Conservation (phyloP, 2,329 filamentous ascomycete species). For the Diplodia sapinea region DNA sequence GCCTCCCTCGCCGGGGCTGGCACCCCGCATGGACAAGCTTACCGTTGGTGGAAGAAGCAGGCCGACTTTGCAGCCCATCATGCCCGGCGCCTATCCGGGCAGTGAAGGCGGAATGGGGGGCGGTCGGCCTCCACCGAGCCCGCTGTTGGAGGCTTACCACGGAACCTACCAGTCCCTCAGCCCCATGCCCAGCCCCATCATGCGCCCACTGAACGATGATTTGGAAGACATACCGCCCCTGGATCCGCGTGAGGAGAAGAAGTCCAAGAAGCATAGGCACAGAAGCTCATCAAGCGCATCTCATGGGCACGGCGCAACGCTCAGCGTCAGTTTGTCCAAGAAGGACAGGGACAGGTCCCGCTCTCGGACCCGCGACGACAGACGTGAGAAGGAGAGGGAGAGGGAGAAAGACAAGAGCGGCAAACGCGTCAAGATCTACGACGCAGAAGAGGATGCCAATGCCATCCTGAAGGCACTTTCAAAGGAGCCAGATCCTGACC, state of each 20-base stretch:
- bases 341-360: constrained; percentile 41
- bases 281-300: constrained; percentile 37
- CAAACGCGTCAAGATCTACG: constrained; percentile 77
- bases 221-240: constrained; percentile 54
- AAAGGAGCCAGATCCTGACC: constrained; percentile 67
- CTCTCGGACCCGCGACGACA: constrained; percentile 34
- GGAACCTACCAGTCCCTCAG: constrained; percentile 95
- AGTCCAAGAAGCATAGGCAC: constrained; percentile 29
- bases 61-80: constrained; percentile 48
- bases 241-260: constrained; percentile 38
- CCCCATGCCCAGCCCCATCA: constrained; percentile 84
- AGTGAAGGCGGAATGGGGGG: constrained; percentile 35
- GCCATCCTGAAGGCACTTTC: constrained; percentile 76
- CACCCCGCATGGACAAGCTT: constrained; percentile 52
- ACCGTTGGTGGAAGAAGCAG: constrained; percentile 54
- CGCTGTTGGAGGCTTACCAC: constrained; percentile 87
- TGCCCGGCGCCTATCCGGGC: constrained; percentile 42
- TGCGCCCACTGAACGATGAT: constrained; percentile 61
- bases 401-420: constrained; percentile 47
- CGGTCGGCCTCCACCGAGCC: constrained; percentile 72
- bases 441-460: constrained; percentile 78
- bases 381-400: constrained; percentile 54
- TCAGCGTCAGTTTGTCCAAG: constrained; percentile 39
- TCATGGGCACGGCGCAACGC: constrained; percentile 41
- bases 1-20: constrained; percentile 45